Percentiles rank a stretch among this genome's conserved stretches.
phyloP scores from a whole-genome alignment of 2,329 filamentous ascomycete genomes.

The Trichoderma sp. region DNA sequence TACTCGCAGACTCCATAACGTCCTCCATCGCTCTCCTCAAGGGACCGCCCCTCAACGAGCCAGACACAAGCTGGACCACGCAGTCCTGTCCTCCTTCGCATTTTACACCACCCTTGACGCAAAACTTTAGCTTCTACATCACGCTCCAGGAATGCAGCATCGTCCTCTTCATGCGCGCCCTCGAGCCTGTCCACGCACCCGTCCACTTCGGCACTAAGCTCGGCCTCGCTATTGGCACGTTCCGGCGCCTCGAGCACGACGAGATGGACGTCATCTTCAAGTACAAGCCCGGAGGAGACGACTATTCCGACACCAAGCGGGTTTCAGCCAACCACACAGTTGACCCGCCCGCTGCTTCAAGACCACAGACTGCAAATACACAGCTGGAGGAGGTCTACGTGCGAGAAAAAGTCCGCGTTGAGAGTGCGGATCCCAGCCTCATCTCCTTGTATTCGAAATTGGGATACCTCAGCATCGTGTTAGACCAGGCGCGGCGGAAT shows the following conservation, averaged over 20 bases:
- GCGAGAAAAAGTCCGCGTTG: conserved; percentile 84
- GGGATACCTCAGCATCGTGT: conserved; percentile 72
- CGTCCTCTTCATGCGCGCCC: conserved; percentile 69
- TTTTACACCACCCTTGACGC: conserved; percentile 52
- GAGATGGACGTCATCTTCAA: conserved; percentile 78
- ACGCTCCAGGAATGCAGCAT: conserved; percentile 71
- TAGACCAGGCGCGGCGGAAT: conserved; percentile 71
- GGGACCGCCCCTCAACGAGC: conserved; percentile 52
- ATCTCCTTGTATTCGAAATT: conserved; percentile 85
- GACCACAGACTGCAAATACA: background rate
- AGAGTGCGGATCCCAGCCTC: conserved; percentile 85
- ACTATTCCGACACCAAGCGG: conserved; percentile 35
- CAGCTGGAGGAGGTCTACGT: conserved; percentile 71
- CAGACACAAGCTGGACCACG: conserved; percentile 51
- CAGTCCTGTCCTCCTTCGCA: conserved; percentile 50
- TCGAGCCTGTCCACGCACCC: conserved; percentile 68
- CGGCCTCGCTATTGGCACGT: conserved; percentile 69
- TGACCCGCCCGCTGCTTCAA: conserved; percentile 32
- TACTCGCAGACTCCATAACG: conserved; percentile 58
- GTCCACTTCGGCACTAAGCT: conserved; percentile 67
- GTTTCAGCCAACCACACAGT: conserved; percentile 36
- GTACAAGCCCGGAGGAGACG: conserved; percentile 52
- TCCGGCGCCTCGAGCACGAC: conserved; percentile 70
- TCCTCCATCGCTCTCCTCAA: conserved; percentile 58
- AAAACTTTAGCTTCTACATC: conserved; percentile 74